A percentile compares a stretch with the other conserved stretches of the same genome.
These are phyloP conservation scores for Cercophora samala DNA, from an alignment of 495 filamentous ascomycete species.

Conservation along the genomic window DNA sequence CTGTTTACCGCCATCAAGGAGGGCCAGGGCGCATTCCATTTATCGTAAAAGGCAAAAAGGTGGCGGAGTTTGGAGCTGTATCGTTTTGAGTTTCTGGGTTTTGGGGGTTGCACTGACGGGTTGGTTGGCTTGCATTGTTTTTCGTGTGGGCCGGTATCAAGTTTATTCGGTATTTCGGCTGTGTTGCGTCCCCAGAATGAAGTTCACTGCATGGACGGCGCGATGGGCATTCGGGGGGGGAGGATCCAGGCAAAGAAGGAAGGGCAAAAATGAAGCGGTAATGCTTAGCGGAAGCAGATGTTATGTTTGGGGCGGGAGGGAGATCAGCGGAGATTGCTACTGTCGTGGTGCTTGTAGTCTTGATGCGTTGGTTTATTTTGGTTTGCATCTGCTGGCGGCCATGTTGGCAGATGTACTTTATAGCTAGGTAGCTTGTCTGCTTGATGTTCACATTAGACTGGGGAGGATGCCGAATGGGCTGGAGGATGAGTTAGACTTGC, in stretches of 20 bases:
- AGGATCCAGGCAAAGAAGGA: neutral
- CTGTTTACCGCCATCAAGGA: constrained; percentile 86
- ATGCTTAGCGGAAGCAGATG: neutral
- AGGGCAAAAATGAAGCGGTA: constrained; percentile 9
- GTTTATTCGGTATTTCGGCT: neutral
- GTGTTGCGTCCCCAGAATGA: neutral
- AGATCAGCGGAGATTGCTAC: neutral
- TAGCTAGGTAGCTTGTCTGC: neutral
- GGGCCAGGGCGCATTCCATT: constrained; percentile 98
- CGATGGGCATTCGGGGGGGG: neutral
- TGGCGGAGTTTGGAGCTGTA: neutral
- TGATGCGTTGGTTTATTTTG: neutral
- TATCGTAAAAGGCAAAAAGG: constrained; percentile 59
- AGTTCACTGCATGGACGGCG: constrained; percentile 6
- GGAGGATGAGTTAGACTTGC: neutral
- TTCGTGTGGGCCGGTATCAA: neutral
- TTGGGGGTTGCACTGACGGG: constrained; percentile 3
- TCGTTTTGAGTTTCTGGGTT: neutral
- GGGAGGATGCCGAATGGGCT: neutral
- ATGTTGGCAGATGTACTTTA: neutral
- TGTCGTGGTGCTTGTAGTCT: neutral
- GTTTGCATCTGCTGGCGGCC: neutral
- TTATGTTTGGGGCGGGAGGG: neutral
- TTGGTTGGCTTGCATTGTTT: constrained; percentile 1
- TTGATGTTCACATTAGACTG: neutral